Conservation (phyloP, 495 filamentous ascomycete genomes). For the Neurospora sp. region DNA sequence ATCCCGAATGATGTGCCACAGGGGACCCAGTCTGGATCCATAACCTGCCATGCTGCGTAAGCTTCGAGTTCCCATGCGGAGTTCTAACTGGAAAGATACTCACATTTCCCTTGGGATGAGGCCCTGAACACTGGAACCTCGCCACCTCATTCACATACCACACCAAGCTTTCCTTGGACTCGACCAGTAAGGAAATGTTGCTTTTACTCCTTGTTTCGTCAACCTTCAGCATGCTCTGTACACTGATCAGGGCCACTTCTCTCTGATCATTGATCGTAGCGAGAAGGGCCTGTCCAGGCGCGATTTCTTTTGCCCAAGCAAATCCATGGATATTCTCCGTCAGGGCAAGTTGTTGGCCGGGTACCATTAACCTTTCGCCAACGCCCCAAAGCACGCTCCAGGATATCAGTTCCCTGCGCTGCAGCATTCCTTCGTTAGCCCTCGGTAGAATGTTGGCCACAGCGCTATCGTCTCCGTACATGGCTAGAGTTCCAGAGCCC, state of each 20-base stretch:
- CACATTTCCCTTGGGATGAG: conserved; percentile 28
- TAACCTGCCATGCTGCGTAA: conserved; percentile 5
- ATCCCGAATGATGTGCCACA: conserved; percentile 35
- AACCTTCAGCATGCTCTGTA: conserved; percentile 18
- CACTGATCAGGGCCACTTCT: conserved; percentile 33
- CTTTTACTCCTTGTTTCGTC: conserved; percentile 8
- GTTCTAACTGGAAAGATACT: conserved; percentile 5
- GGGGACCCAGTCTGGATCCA: conserved; percentile 30
- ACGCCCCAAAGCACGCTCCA: conserved; percentile 37
- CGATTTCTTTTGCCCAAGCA: conserved; percentile 35
- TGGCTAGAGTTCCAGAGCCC: conserved; percentile 27
- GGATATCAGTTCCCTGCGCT: conserved; percentile 16
- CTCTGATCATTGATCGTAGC: conserved; percentile 33
- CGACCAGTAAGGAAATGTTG: background rate
- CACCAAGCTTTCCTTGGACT: conserved; percentile 14
- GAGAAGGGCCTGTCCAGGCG: conserved; percentile 25
- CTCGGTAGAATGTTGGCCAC: conserved; percentile 14
- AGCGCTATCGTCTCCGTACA: conserved; percentile 34
- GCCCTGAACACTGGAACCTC: conserved; percentile 31
- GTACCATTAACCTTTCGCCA: conserved; percentile 37
- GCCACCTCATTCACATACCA: conserved; percentile 36
- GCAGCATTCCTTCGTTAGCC: conserved; percentile 20
- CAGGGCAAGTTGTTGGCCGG: conserved; percentile 20
- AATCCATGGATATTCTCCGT: conserved; percentile 34
- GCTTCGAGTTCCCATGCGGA: background rate